These are phyloP conservation scores for Colletotrichum cordylinicola DNA, from an alignment of 2,329 filamentous ascomycete species.

Conservation along the genomic window DNA sequence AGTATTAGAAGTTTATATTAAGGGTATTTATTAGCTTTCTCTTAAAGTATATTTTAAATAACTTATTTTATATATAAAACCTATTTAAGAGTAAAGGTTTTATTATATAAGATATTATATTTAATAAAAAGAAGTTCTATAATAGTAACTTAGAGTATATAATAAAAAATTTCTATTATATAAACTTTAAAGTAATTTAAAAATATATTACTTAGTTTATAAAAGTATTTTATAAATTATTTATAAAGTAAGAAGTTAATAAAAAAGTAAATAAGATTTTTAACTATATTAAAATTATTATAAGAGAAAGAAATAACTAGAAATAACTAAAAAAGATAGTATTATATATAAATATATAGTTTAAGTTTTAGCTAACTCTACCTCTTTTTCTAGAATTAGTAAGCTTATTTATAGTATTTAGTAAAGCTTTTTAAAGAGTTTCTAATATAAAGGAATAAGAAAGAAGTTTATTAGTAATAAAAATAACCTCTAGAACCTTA, in stretches of 20 bases:
- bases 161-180: neutral
- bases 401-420: neutral
- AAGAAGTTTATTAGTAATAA: too few species aligned
- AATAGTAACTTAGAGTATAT: neutral
- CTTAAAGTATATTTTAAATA: too few species aligned
- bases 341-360: too few species aligned
- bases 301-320: too few species aligned
- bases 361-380: neutral
- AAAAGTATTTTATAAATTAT: neutral
- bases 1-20: too few species aligned
- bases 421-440: neutral
- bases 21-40: too few species aligned
- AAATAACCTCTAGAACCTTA: too few species aligned
- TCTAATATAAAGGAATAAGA: neutral
- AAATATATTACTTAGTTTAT: neutral
- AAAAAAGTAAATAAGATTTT: neutral
- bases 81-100: too few species aligned
- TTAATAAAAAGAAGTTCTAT: too few species aligned
- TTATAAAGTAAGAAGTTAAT: neutral
- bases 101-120: too few species aligned
- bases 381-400: rapidly evolving
- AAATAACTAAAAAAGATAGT: too few species aligned
- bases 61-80: too few species aligned
- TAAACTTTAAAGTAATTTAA: neutral
- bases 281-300: neutral